A percentile compares a stretch with the other conserved stretches of the same genome.
These are phyloP conservation scores for Solanum sitiens DNA, from an alignment of 257 asterid genomes.

Conservation along the genomic window DNA sequence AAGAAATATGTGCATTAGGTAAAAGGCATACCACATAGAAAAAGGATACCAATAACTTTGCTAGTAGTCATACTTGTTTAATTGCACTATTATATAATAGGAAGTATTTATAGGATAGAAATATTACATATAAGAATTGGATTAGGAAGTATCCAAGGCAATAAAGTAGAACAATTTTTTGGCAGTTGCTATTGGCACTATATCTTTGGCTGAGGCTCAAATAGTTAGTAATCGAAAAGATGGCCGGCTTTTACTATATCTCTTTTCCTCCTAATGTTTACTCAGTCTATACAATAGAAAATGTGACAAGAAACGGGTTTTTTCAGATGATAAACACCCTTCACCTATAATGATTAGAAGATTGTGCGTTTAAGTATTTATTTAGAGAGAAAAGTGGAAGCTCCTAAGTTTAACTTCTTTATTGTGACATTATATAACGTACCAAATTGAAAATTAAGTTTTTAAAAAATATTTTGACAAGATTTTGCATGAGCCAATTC, in stretches of 20 bases:
- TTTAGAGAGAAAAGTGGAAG: no score
- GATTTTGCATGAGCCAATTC: no score
- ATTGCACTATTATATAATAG: background rate
- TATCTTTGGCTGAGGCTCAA: background rate
- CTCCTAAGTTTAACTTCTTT: no score
- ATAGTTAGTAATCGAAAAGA: background rate
- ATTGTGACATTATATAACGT: no score
- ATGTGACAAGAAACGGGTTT: background rate
- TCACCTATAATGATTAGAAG: background rate
- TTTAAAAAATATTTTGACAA: no score
- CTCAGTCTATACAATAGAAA: background rate
- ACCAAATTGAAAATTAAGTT: no score
- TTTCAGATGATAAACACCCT: background rate
- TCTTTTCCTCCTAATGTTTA: background rate
- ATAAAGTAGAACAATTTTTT: no score
- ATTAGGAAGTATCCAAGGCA: background rate
- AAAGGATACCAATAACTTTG: background rate
- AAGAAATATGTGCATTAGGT: background rate
- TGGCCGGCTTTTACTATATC: background rate
- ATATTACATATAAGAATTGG: background rate
- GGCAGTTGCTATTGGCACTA: background rate
- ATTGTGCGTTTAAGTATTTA: background rate
- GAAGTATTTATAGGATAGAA: background rate
- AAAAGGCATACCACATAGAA: background rate
- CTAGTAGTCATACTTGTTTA: background rate